Conservation (phyloP, 2,329 filamentous ascomycete genomes). For the Fusarium pseudograminearum region DNA sequence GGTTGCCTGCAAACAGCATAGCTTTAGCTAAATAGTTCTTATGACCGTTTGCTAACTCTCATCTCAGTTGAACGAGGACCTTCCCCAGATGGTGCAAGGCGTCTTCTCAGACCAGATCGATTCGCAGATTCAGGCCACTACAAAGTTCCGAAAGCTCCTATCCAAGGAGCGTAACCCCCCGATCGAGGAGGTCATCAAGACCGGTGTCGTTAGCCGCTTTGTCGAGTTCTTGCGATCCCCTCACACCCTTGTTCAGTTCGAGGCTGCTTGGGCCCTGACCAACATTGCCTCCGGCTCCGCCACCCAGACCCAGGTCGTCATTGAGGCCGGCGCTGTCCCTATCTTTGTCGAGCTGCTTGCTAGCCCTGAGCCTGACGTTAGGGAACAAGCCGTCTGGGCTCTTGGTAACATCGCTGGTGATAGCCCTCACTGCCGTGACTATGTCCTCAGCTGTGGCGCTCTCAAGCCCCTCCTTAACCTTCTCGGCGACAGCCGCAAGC, state of each 20-base stretch:
- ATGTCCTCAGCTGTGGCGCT: constrained; percentile 90
- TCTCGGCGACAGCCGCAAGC: constrained; percentile 95
- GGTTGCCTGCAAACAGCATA: constrained; percentile 6
- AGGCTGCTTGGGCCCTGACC: constrained; percentile 98
- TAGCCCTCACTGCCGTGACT: constrained; percentile 96
- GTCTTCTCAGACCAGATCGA: constrained; percentile 99
- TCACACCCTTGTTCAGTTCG: constrained; percentile 97
- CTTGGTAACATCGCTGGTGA: constrained; percentile 99
- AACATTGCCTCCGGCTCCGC: constrained; percentile 99
- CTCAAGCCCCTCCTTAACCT: constrained; percentile 90
- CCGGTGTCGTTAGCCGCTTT: constrained; percentile 95
- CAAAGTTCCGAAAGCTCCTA: constrained; percentile 97
- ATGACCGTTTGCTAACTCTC: constrained; percentile 35
- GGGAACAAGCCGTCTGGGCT: constrained; percentile 98
- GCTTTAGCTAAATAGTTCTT: constrained; percentile 5
- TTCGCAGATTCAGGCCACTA: constrained; percentile 95
- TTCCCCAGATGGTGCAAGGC: constrained; percentile 96
- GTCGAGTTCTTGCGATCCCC: constrained; percentile 98
- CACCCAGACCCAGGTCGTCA: constrained; percentile 97
- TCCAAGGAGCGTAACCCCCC: constrained; percentile 99
- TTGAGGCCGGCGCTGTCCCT: constrained; percentile 96
- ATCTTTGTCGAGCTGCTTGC: constrained; percentile 97
- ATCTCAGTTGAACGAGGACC: constrained; percentile 90
- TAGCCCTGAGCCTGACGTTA: constrained; percentile 96
- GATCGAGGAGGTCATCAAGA: constrained; percentile 99